Base-by-base conservation (phyloP, 352 stramenopile species). In the Phytopythium ostracodes region DNA sequence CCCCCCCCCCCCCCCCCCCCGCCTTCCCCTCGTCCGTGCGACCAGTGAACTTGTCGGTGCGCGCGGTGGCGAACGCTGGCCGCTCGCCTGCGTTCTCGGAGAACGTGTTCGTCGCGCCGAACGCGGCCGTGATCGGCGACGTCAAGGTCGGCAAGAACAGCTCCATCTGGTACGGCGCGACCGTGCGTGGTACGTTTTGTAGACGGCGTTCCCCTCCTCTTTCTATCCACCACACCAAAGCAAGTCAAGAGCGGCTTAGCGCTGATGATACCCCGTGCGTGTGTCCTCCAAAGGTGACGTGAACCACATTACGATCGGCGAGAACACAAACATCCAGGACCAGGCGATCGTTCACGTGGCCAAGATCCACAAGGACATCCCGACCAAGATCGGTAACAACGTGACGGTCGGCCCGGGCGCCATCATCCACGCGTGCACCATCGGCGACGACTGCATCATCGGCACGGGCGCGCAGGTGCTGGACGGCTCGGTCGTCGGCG, bases 151-250 rank as follows among this genome's bases (percentile, higher is more conserved):
- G 92, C 65, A 85, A 87, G 58, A 87, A 87, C 64, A 92, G 83
- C 63, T 97, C 89, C 46, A 89, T 98, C 62, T 98, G 91, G 93
- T 98, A 98, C 74, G 89, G 91, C 53, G 87, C 91, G 47, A 96
- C 92, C 27, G 76, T 98, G 63, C 82, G 93, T 44, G 90, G 79
- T 82, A 73, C 49, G 71, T 33, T 31, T 8, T n/a, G 43, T 33
- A 33, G 33, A 38, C 14, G 33, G 33, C 33, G 10, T 14, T n/a
- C 33, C 6, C 7, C 33, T 38, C 33, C 33, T 10, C 33, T 38
- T 38, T 14, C n/a, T n/a, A n/a, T n/a, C n/a, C 33, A 38, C 10
- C 33, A 38, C 14, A n/a, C n/a, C n/a, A n/a, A n/a, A n/a, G 33
- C 36, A n/a, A 44, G 38, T n/a, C 38, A n/a, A n/a, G 11, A 44